Evolutionary conservation across 768 basidiomycete genomes (phyloP), one percentile per base, ranked within the genome.

Genomic region (Hypholoma fasciculare): DNA sequence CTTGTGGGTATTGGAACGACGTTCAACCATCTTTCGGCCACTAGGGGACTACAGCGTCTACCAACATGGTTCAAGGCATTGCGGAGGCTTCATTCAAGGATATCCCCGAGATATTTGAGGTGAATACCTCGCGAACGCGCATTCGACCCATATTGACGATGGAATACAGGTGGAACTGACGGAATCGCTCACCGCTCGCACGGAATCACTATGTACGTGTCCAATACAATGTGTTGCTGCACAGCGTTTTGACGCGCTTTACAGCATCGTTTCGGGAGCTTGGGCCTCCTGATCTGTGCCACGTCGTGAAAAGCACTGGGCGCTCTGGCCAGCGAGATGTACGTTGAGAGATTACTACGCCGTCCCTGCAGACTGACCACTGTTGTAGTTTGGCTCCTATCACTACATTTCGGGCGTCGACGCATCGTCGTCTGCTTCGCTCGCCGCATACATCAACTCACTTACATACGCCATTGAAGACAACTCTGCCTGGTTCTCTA

Each of bases 321-420:
- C 82, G 86, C 58, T 79, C 85, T 48, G 93, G 90, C 1, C 86
- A 89, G 63, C 90, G 92, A 70, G 96, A 98, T 72, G 96, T 96
- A 61, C 65, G 90, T 81, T n/a, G 8, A 34, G 55, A 42, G 36
- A 55, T n/a, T 39, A 43, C 19, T 27, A 8, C 23, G 23, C 30
- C 27, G 16, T 12, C 42, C 12, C 39, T 42, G 48, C 34, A 20
- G 42, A 34, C 54, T 66, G 30, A 59, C 36, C 59, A 56, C 27
- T 60, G 49, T 20, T 54, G 26, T 65, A 97, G 95, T 79, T 94
- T 58, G 94, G 94, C 39, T 98, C 96, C 37, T 98, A 98, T 71
- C 97, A 99, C 74, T 98, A 93, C 65, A 85, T 97, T 57, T 99
- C 97, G 0, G 96, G 97, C n/a, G 93, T 99, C 52, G 97, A 99